Evolutionary conservation across 805 yeast genomes (phyloP), one percentile per base, ranked within the genome.

Genomic region (Trichomonascus vanleenenianus): DNA sequence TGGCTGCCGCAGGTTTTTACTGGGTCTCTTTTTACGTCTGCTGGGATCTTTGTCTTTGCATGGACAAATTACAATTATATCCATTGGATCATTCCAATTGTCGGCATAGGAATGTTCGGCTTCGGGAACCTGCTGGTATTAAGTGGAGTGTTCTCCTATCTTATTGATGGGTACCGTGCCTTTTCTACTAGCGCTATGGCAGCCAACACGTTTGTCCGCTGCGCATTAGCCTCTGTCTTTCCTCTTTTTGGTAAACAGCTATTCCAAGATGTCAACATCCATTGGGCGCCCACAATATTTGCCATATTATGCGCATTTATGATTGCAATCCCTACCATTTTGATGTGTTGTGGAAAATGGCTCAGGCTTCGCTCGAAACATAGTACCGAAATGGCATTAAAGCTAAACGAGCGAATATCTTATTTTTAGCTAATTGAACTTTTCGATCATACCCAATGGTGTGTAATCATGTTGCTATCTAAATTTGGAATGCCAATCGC

Each of bases 211-310:
- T 69, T 87, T 57, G 65, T 81, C 46, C 76, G 96, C 65, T 87
- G 85, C 60, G 54, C 81, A 25, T 61, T 83, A 50, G 86, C 94
- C 8, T 79, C 86, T 4, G 85, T 80, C 15, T 82, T 87, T 71
- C 96, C 96, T 45, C 70, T 88, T 49, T 88, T 88, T 66, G 84
- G 88, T 1, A 76, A 79, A 16, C 95, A 86, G 64, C 85, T 88
- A 94, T 82, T 83, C 67, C 61, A 72, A 15, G 78, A 72, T 39
- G 68, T 88, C 56, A 79, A 79, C 34, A 75, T 81, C 53, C 85
- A 76, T 55, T 86, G 95, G 94, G 96, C 95, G 8, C 63, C 71
- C 20, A 72, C 79, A 7, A 56, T 79, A 18, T 60, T 78, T 38
- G 85, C 78, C 2, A 72, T 75, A 47, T 45, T 68, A 15, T 72